phyloP scores from a whole-genome alignment of 2,329 filamentous ascomycete genomes.

The Sarocladium strictum region DNA sequence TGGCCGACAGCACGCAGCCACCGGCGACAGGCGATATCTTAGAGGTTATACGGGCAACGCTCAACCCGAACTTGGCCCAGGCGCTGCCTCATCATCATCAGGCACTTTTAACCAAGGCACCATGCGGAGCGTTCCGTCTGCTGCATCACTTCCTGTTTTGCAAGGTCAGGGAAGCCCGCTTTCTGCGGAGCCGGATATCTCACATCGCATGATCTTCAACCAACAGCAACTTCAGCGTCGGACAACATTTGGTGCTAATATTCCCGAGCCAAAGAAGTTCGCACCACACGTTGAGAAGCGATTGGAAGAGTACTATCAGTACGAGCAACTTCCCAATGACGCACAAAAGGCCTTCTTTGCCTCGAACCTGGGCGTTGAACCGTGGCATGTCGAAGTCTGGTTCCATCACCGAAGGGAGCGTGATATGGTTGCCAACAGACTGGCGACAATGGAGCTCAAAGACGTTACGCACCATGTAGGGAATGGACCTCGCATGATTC shows the following conservation, averaged over 20 bases:
- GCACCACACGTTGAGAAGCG: constrained; percentile 43
- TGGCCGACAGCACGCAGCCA: background rate
- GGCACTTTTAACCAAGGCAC: background rate
- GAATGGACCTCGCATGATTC: constrained; percentile 38
- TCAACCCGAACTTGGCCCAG: background rate
- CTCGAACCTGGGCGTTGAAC: constrained; percentile 47
- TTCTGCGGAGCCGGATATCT: constrained; percentile 21
- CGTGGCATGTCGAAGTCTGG: constrained; percentile 47
- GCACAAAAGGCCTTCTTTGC: constrained; percentile 47
- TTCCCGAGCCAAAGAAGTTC: constrained; percentile 38
- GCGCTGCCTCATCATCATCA: background rate
- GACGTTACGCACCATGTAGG: constrained; percentile 24
- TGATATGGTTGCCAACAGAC: constrained; percentile 37
- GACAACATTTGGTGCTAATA: constrained; percentile 10
- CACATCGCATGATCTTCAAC: constrained; percentile 38
- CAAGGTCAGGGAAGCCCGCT: constrained; percentile 10
- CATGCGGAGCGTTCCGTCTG: background rate
- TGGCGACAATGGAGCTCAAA: constrained; percentile 38
- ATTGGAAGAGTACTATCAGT: constrained; percentile 47
- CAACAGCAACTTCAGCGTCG: constrained; percentile 27
- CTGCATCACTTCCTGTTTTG: background rate
- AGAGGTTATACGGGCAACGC: background rate
- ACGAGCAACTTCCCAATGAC: constrained; percentile 40
- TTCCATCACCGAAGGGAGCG: constrained; percentile 48
- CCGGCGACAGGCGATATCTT: background rate